Evolutionary conservation across 2,329 filamentous ascomycete genomes (phyloP).

Genomic region (Claviceps monticola): DNA sequence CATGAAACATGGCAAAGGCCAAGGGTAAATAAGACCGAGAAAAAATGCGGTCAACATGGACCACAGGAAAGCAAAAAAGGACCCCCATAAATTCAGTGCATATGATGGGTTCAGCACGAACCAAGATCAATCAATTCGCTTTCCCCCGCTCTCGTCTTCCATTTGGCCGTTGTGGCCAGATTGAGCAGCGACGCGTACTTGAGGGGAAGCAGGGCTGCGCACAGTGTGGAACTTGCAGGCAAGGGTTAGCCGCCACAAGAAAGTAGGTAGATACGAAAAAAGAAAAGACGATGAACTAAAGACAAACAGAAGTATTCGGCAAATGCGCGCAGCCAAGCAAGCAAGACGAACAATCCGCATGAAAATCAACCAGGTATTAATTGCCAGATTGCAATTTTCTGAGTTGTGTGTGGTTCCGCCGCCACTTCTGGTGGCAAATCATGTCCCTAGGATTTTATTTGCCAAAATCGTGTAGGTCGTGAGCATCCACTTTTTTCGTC

Average conservation of each 20-base stretch:
- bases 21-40: background rate
- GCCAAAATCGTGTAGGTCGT: constrained; percentile 1
- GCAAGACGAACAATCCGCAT: background rate
- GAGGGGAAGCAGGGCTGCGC: no score
- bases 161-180: no score
- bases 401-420: constrained; percentile 3
- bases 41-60: constrained; percentile 9
- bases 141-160: no score
- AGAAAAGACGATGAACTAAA: background rate
- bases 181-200: no score
- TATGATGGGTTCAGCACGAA: no score
- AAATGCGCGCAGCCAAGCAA: background rate
- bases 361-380: constrained; percentile 4
- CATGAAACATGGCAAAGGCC: constrained; percentile 4
- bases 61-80: background rate
- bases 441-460: background rate
- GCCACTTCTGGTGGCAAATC: constrained; percentile 2
- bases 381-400: constrained; percentile 11
- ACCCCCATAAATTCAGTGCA: no score
- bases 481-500: constrained; percentile 8
- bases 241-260: background rate
- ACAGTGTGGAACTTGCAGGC: no score
- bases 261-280: background rate
- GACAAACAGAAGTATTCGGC: background rate
- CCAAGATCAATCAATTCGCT: no score